phyloP scores from a whole-genome alignment of 2,329 filamentous ascomycete species.

The Alternaria tenuissima region DNA sequence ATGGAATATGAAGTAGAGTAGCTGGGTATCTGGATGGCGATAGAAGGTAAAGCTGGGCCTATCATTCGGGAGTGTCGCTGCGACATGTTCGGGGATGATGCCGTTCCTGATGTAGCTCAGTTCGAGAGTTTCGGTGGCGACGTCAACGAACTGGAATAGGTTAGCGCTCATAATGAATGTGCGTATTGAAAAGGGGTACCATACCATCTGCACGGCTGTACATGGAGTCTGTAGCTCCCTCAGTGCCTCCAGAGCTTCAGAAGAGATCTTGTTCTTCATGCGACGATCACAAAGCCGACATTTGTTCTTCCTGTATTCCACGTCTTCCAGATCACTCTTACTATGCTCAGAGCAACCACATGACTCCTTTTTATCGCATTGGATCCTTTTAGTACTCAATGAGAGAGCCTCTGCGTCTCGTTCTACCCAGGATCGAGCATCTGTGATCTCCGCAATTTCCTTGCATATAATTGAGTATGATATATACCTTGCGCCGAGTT shows the following conservation, averaged over 20 bases:
- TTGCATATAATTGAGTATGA: slow-evolving; percentile 34
- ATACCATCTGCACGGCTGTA: slow-evolving; percentile 34
- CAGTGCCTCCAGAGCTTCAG: slow-evolving; percentile 28
- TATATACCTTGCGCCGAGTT: slow-evolving; percentile 27
- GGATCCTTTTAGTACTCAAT: background rate
- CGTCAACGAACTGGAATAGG: slow-evolving; percentile 23
- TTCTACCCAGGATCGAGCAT: slow-evolving; percentile 38
- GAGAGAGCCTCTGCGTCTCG: slow-evolving; percentile 17
- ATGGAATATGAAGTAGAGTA: slow-evolving; percentile 39
- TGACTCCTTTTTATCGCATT: background rate
- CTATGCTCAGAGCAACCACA: background rate
- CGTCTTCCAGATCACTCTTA: background rate
- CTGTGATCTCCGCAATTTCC: slow-evolving; percentile 36
- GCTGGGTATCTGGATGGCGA: slow-evolving; percentile 20
- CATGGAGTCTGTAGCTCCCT: slow-evolving; percentile 18
- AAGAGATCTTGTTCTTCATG: slow-evolving; percentile 41
- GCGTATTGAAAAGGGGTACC: background rate
- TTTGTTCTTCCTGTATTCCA: slow-evolving; percentile 33
- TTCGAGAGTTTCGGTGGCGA: slow-evolving; percentile 25
- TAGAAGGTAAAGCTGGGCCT: slow-evolving; percentile 42
- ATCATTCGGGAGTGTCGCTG: slow-evolving; percentile 1
- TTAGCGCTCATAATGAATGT: background rate
- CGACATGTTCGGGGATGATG: slow-evolving; percentile 7
- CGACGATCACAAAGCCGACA: slow-evolving; percentile 43
- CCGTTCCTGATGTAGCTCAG: slow-evolving; percentile 15